Evolutionary conservation across 2,329 filamentous ascomycete genomes (phyloP).

Genomic region (Dactylellina parvicollis): DNA sequence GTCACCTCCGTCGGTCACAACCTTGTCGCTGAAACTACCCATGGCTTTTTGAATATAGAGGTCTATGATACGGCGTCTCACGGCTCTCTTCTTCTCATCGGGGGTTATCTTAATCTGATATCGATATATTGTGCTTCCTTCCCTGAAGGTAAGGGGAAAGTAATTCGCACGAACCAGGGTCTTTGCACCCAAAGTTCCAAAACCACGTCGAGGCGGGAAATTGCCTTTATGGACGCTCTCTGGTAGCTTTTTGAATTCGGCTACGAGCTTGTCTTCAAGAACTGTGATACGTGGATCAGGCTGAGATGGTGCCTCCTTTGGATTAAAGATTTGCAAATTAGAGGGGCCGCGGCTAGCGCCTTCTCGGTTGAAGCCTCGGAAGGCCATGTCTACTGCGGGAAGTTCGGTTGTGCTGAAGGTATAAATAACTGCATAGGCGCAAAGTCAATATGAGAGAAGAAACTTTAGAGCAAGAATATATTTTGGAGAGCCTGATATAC

Average conservation of each 20-base stretch:
- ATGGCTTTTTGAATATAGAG: conserved; percentile 27
- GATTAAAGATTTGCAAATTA: conserved; percentile 14
- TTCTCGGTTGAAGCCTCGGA: not conserved
- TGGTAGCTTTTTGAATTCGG: not conserved
- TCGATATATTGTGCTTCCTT: conserved; percentile 7
- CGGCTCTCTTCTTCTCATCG: conserved; percentile 12
- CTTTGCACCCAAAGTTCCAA: conserved; percentile 22
- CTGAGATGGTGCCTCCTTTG: not conserved
- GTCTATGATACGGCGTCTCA: conserved; percentile 27
- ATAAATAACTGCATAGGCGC: too few relatives aligned
- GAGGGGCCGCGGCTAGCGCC: not conserved
- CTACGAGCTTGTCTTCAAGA: conserved; percentile 15
- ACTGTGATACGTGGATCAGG: conserved; percentile 4
- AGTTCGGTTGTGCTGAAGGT: too few relatives aligned
- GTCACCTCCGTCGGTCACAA: conserved; percentile 35
- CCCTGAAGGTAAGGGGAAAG: conserved; percentile 24
- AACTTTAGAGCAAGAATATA: too few relatives aligned
- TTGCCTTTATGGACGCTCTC: not conserved
- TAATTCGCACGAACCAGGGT: conserved; percentile 31
- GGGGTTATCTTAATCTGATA: conserved; percentile 27
- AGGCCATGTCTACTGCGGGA: not conserved
- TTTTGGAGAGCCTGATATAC: too few relatives aligned
- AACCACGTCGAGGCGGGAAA: conserved; percentile 35
- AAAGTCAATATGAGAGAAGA: too few relatives aligned
- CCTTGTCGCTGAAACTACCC: not conserved